Conservation (phyloP, 2,329 filamentous ascomycete species). For the Trichoderma cornu-damae region DNA sequence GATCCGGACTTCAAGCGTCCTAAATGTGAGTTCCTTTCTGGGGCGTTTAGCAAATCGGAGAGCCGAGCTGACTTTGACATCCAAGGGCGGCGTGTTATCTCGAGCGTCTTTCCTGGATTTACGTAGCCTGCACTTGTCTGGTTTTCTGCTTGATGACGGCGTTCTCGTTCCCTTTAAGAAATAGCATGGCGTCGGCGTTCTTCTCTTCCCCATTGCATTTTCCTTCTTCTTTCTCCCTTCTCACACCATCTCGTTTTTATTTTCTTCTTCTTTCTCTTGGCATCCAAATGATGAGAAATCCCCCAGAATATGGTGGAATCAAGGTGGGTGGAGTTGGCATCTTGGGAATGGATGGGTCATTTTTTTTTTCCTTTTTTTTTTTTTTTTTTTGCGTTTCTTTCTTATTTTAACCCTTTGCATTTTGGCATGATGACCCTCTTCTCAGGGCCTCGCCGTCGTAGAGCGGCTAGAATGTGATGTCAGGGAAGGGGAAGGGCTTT, state of each 20-base stretch:
- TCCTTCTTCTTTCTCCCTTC: neutral
- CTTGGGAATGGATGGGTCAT: no score
- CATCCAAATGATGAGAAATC: neutral
- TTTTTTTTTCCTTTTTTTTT: no score
- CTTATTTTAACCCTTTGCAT: no score
- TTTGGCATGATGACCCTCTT: no score
- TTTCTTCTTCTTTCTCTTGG: neutral
- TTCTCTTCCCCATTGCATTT: neutral
- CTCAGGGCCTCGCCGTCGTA: no score
- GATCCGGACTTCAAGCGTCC: conserved; percentile 38
- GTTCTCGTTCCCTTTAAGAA: neutral
- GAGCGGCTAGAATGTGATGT: no score
- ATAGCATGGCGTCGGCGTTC: conserved; percentile 20
- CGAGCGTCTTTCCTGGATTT: conserved; percentile 18
- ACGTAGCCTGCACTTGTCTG: neutral
- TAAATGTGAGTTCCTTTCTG: conserved; percentile 34
- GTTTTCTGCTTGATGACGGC: neutral
- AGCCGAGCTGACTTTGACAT: neutral
- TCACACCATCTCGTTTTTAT: neutral
- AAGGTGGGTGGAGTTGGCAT: neutral
- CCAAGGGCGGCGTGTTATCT: conserved; percentile 17
- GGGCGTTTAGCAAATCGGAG: neutral
- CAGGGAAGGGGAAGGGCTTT: no score
- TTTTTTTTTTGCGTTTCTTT: no score
- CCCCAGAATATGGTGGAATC: neutral